These are phyloP conservation scores for Coccomyxa sp. DNA, from an alignment of 139 green algal genomes.

Conservation along the genomic window DNA sequence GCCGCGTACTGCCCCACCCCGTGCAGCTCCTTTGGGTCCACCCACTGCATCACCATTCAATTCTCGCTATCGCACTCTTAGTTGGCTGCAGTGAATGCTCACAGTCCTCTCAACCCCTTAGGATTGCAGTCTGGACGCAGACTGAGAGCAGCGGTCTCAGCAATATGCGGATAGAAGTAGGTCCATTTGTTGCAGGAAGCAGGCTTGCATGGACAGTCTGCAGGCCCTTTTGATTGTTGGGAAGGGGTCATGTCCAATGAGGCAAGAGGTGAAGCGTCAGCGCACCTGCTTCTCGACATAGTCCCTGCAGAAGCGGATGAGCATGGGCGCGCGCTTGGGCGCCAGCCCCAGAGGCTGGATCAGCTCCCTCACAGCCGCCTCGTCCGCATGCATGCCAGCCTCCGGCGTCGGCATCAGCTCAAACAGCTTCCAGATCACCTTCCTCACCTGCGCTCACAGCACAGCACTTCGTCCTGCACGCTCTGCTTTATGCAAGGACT, in stretches of 20 bases:
- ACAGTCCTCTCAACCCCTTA: no score
- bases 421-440: slow-evolving; percentile 81
- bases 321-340: slow-evolving; percentile 60
- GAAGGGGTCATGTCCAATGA: neutral
- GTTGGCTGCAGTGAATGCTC: no score
- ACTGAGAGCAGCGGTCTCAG: neutral
- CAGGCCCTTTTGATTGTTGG: neutral
- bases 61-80: no score
- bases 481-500: neutral
- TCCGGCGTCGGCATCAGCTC: slow-evolving; percentile 60
- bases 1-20: slow-evolving; percentile 81
- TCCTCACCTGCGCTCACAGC: slow-evolving; percentile 50
- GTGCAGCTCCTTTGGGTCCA: slow-evolving; percentile 69
- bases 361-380: slow-evolving; percentile 41
- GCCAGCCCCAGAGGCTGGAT: slow-evolving; percentile 81
- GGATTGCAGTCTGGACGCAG: neutral
- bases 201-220: neutral
- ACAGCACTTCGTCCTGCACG: neutral
- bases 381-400: slow-evolving; percentile 36
- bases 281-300: slow-evolving; percentile 68
- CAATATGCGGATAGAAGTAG: neutral
- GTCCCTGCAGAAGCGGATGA: slow-evolving; percentile 76
- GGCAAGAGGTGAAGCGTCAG: neutral
- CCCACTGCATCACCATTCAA: slow-evolving; percentile 57
- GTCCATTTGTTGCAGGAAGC: neutral